Evolutionary conservation across 495 filamentous ascomycete genomes (phyloP), one percentile per base, ranked within the genome.

Genomic region (Durotheca rogersii): DNA sequence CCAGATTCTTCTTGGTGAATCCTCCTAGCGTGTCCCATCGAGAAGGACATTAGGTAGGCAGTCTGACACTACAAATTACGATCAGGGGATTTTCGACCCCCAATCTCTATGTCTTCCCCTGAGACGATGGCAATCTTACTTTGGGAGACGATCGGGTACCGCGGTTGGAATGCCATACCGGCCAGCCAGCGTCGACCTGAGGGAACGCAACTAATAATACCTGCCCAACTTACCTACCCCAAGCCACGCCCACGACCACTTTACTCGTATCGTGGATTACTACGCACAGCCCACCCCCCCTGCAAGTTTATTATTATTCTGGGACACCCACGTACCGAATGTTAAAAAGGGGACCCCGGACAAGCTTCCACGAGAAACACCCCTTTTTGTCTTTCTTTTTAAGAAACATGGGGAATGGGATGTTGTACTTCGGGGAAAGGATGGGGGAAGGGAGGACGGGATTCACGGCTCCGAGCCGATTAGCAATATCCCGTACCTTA

Each of bases 401-500:
- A 18, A 34, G 27, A 37, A 41, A 37, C 35, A 46, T 44, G 41
- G 46, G 50, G 56, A 54, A 54, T 27, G 4, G 4, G 4, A 27
- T 9, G 23, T 4, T 27, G 23, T 27, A 4, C 23, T 27, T 54
- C 51, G 54, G 50, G 45, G 50, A 58, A 34, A 52, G 9, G 25
- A 21, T 45, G 55, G 32, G 27, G 43, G 46, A 21, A 31, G 19
- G 4, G 9, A 9, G 9, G 23, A 27, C 23, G n/a, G n/a, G n/a
- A n/a, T 9, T 9, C 49, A 51, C 56, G 56, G 56, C 41, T 59
- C 50, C 36, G 45, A 37, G 55, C 55, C 45, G 56, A 46, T 50
- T 54, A 51, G 4, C 4, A 4, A 27, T 9, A 27, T 27, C 4
- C 23, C n/a, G n/a, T n/a, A n/a, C n/a, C n/a, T 4, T 27, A 27